Evolutionary conservation across 1,284 basidiomycete genomes (phyloP), one percentile per base, ranked within the genome.

Genomic region (Rhodotorula sp.): DNA sequence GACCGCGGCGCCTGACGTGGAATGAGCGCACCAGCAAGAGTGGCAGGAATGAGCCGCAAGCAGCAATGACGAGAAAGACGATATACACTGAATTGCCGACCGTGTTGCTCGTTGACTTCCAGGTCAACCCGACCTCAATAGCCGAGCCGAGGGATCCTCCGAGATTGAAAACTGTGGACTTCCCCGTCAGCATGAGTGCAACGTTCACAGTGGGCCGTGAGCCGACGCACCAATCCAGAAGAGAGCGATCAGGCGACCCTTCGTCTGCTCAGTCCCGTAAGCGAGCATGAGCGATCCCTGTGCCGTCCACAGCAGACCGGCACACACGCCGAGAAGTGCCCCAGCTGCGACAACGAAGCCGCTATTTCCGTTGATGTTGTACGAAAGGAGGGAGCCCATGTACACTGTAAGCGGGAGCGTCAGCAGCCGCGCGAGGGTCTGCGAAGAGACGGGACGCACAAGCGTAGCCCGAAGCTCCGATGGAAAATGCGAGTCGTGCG

Each of bases 211-310:
- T 18, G 16, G 40, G 40, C 13, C 40, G 40, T 10, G 3, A 18
- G 40, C 34, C 9, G 13, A 44, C 40, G 40, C 11, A 44, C 40
- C 40, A 54, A 83, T 77, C 70, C 89, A 91, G 79, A 91, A 70
- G 56, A 89, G 83, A 28, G 86, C 87, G 71, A 94, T 91, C 78
- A 85, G 90, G 64, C 82, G 82, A 22, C 91, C 59, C 79, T 94
- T 94, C 78, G 73, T 81, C 77, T 78, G 89, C 88, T 51, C 83
- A 2, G 79, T 90, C 0, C 90, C 88, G 79, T 92, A 94, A 1
- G 89, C 85, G 76, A 94, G 82, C 87, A 92, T 92, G 70, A 92
- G 82, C 9, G 87, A 87, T 26, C 91, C 91, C 77, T 93, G 91
- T 1, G 89, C 89, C 0, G 89, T 88, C 91, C 90, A 92, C n/a